Conservation (phyloP, 2,329 filamentous ascomycete genomes). For the Parascedosporium putredinis region DNA sequence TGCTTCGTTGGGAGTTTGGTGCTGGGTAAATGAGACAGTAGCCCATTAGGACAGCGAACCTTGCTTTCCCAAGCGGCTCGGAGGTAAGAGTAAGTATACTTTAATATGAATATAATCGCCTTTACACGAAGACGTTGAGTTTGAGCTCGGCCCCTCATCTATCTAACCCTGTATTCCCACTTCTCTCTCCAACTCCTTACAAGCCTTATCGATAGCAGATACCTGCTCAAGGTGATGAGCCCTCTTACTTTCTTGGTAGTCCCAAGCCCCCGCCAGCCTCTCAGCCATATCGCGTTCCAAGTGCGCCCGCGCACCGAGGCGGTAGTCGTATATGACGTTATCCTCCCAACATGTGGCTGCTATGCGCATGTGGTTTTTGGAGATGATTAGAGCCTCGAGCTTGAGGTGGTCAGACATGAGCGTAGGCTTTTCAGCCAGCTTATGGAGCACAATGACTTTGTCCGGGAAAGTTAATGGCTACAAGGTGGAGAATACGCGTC, state of each 20-base stretch:
- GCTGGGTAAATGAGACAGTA: too few species aligned
- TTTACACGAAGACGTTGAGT: too few species aligned
- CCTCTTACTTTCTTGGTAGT: constrained; percentile 20
- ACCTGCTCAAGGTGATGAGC: constrained; percentile 13
- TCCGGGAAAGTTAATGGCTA: constrained; percentile 80
- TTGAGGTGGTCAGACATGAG: constrained; percentile 37
- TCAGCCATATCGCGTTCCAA: constrained; percentile 31
- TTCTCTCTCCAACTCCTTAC: constrained; percentile 11
- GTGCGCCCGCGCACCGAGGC: constrained; percentile 22
- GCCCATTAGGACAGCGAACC: too few species aligned
- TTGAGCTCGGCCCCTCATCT: too few species aligned
- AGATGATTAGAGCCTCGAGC: constrained; percentile 56
- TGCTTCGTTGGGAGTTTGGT: too few species aligned
- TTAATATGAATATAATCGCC: too few species aligned
- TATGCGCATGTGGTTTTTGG: constrained; percentile 60
- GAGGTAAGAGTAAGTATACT: too few species aligned
- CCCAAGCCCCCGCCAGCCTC: constrained; percentile 24
- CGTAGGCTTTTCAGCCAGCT: constrained; percentile 45
- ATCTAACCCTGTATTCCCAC: too few species aligned
- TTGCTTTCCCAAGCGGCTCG: too few species aligned
- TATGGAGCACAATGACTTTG: constrained; percentile 73
- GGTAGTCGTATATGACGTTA: constrained; percentile 63
- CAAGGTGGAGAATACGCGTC: neutral
- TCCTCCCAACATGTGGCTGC: constrained; percentile 71
- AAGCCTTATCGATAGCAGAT: constrained; percentile 7